Evolutionary conservation across 352 stramenopile genomes (phyloP).

Genomic region (Phytophthora sp.): DNA sequence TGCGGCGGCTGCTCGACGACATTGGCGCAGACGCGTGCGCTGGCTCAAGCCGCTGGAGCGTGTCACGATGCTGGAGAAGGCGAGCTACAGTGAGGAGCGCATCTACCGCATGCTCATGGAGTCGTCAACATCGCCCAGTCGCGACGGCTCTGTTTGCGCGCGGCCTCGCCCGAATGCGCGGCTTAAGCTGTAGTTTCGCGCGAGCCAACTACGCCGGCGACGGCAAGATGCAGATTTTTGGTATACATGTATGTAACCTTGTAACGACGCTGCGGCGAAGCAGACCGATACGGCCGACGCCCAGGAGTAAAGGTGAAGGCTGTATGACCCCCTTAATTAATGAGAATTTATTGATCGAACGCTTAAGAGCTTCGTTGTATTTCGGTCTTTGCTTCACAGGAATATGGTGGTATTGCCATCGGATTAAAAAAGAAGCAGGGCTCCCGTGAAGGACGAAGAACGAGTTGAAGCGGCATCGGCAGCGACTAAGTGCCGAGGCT

Average conservation of each 20-base stretch:
- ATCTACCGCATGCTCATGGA: slow-evolving; percentile 73
- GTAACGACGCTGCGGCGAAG: background rate
- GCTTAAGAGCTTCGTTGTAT: no score
- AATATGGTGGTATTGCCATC: no score
- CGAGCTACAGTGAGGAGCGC: slow-evolving; percentile 56
- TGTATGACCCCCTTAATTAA: slow-evolving; percentile 13
- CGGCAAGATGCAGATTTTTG: background rate
- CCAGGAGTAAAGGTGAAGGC: background rate
- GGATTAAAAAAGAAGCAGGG: no score
- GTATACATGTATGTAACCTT: no score
- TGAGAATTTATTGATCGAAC: slow-evolving; percentile 24
- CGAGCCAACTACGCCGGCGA: slow-evolving; percentile 11
- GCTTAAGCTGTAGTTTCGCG: slow-evolving; percentile 34
- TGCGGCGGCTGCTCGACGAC: background rate
- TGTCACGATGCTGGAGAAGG: slow-evolving; percentile 60
- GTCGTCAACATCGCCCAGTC: slow-evolving; percentile 65
- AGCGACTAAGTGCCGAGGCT: no score
- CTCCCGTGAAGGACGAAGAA: no score
- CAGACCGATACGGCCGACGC: background rate
- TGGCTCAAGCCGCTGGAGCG: slow-evolving; percentile 69
- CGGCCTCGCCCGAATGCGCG: slow-evolving; percentile 10
- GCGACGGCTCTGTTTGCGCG: slow-evolving; percentile 33
- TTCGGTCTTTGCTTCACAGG: no score
- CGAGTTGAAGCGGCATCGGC: no score
- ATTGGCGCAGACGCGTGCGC: slow-evolving; percentile 36